phyloP scores from a whole-genome alignment of 106 monocot genomes.

The Dendrobium chrysotoxum region DNA sequence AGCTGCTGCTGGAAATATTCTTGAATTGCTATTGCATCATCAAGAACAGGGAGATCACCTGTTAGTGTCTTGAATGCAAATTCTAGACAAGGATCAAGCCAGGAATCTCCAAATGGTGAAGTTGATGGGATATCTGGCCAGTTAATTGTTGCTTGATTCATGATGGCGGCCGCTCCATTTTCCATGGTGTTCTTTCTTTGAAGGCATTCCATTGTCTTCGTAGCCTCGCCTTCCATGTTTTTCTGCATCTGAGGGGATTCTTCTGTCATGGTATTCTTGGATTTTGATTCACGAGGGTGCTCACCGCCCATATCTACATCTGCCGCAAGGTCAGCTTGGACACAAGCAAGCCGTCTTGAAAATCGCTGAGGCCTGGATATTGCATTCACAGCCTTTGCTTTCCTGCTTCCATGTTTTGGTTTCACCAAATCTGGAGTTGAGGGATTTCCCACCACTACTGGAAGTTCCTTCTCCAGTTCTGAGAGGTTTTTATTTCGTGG shows the following conservation, averaged over 20 bases:
- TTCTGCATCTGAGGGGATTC: too few relatives aligned
- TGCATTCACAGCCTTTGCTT: neutral
- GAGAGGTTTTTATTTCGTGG: too few relatives aligned
- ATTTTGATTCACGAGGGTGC: neutral
- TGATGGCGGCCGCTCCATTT: neutral
- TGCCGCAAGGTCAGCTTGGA: slow-evolving; percentile 13
- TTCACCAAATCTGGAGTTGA: neutral
- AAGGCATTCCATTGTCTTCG: neutral
- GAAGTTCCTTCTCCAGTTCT: slow-evolving; percentile 4
- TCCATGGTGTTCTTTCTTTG: neutral
- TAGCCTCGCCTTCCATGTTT: too few relatives aligned
- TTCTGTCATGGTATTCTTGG: neutral
- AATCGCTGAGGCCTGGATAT: slow-evolving; percentile 16
- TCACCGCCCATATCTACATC: slow-evolving; percentile 10
- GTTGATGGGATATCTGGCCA: slow-evolving; percentile 1
- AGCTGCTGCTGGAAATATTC: slow-evolving; percentile 24
- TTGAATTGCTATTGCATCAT: slow-evolving; percentile 16
- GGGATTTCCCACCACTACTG: neutral
- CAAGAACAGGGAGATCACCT: slow-evolving; percentile 40
- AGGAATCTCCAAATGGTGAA: slow-evolving; percentile 36
- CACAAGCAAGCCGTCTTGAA: slow-evolving; percentile 32
- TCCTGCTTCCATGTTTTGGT: neutral
- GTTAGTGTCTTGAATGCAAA: slow-evolving; percentile 78
- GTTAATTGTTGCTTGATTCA: slow-evolving; percentile 6
- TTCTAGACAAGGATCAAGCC: slow-evolving; percentile 67